Evolutionary conservation across 225 moss, liverwort and hornwort species (phyloP).

Genomic region (Climacium dendroides): DNA sequence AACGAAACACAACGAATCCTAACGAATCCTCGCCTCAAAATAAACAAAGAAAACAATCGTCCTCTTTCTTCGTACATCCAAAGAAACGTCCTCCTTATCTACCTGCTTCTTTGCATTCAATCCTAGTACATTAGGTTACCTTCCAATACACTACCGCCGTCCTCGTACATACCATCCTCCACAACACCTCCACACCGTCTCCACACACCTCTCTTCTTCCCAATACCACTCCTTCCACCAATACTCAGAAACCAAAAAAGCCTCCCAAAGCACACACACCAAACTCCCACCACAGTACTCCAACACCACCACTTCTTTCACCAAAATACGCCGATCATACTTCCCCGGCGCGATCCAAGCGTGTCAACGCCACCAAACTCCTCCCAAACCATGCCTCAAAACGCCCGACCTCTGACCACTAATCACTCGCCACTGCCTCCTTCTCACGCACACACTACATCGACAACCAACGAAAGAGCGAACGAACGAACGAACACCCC

Average conservation of each 20-base stretch:
- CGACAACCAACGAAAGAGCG: neutral
- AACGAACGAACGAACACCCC: neutral
- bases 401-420: neutral
- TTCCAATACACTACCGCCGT: neutral
- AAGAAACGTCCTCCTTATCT: neutral
- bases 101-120: neutral
- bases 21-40: neutral
- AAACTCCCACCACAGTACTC: neutral
- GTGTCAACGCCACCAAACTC: neutral
- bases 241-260: neutral
- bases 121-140: neutral
- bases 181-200: neutral
- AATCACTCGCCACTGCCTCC: neutral
- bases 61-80: neutral
- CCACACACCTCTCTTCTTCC: neutral
- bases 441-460: neutral
- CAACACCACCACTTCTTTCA: neutral
- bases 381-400: neutral
- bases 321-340: neutral
- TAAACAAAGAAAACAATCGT: neutral
- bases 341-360: neutral
- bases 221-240: neutral
- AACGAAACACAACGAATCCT: neutral
- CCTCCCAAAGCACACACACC: neutral
- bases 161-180: neutral